phyloP scores from a whole-genome alignment of 345 rosid species.

The Aquilaria yunnanensis region DNA sequence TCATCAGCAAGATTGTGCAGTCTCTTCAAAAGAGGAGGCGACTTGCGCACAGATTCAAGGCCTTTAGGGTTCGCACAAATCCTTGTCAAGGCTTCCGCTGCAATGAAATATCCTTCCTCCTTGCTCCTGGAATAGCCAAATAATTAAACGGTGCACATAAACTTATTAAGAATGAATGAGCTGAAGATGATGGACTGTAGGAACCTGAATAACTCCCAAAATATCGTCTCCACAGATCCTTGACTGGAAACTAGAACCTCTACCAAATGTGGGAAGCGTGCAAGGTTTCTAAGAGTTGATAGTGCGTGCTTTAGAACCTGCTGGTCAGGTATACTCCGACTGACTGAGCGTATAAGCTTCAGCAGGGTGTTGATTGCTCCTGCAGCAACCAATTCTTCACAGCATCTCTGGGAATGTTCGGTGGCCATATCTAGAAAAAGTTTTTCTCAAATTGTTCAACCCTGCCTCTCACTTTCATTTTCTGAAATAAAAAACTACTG shows the following conservation, averaged over 20 bases:
- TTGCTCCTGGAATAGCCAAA: slow-evolving; percentile 58
- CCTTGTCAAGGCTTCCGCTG: slow-evolving; percentile 60
- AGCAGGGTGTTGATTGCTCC: slow-evolving; percentile 70
- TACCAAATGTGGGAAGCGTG: slow-evolving; percentile 55
- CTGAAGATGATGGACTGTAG: not conserved
- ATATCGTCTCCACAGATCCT: slow-evolving; percentile 54
- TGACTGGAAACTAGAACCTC: slow-evolving; percentile 45
- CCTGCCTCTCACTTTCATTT: too few relatives aligned
- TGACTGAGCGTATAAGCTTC: slow-evolving; percentile 59
- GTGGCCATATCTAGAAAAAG: slow-evolving; percentile 59
- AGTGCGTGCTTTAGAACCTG: slow-evolving; percentile 77
- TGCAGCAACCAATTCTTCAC: slow-evolving; percentile 81
- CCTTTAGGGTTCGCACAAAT: slow-evolving; percentile 52
- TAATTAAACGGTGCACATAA: not conserved
- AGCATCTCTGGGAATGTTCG: slow-evolving; percentile 69
- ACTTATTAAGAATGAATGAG: not conserved
- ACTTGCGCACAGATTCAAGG: slow-evolving; percentile 38
- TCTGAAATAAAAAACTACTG: too few relatives aligned
- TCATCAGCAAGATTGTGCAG: slow-evolving; percentile 64
- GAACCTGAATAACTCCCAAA: slow-evolving; percentile 74
- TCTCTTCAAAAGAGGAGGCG: slow-evolving; percentile 58
- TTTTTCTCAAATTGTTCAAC: not conserved
- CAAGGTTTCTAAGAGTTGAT: slow-evolving; percentile 68
- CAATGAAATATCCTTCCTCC: slow-evolving; percentile 80
- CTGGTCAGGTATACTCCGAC: slow-evolving; percentile 89